Conservation (phyloP, 2,329 filamentous ascomycete species). For the Talaromyces sp. region DNA sequence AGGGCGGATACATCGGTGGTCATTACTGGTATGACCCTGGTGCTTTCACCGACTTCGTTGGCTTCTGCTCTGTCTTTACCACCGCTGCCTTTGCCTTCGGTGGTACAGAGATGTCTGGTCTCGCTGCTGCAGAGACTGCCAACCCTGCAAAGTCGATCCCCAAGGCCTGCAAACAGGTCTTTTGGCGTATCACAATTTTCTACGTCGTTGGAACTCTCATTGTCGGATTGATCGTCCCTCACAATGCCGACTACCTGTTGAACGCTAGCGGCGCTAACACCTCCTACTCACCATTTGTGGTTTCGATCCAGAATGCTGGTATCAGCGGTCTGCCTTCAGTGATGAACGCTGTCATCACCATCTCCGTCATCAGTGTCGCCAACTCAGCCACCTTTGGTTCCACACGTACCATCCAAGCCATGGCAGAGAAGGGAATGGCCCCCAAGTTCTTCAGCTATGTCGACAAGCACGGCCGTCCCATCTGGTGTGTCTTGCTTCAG, state of each 20-base stretch:
- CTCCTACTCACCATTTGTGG: constrained; percentile 62
- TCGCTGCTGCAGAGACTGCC: constrained; percentile 52
- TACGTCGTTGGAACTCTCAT: constrained; percentile 47
- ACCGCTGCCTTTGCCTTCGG: constrained; percentile 57
- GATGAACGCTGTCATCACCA: constrained; percentile 64
- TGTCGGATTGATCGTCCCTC: constrained; percentile 45
- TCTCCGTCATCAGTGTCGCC: constrained; percentile 58
- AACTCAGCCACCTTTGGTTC: constrained; percentile 58
- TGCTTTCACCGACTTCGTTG: constrained; percentile 48
- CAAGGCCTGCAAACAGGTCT: constrained; percentile 49
- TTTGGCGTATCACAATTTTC: constrained; percentile 51
- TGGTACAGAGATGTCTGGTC: constrained; percentile 53
- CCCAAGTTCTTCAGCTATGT: constrained; percentile 45
- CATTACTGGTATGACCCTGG: constrained; percentile 35
- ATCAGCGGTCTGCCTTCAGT: constrained; percentile 59
- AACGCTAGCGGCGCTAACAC: constrained; percentile 40
- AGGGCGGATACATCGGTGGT: constrained; percentile 40
- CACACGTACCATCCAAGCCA: constrained; percentile 55
- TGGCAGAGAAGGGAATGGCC: constrained; percentile 46
- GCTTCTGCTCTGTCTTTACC: constrained; percentile 56
- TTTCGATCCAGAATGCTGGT: constrained; percentile 59
- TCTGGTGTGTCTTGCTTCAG: constrained; percentile 41
- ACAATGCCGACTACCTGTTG: constrained; percentile 40
- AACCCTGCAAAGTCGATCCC: constrained; percentile 51
- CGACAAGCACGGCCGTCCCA: constrained; percentile 45